These are phyloP conservation scores for Solanum sejunctum DNA, from an alignment of 257 asterid genomes.

Conservation along the genomic window DNA sequence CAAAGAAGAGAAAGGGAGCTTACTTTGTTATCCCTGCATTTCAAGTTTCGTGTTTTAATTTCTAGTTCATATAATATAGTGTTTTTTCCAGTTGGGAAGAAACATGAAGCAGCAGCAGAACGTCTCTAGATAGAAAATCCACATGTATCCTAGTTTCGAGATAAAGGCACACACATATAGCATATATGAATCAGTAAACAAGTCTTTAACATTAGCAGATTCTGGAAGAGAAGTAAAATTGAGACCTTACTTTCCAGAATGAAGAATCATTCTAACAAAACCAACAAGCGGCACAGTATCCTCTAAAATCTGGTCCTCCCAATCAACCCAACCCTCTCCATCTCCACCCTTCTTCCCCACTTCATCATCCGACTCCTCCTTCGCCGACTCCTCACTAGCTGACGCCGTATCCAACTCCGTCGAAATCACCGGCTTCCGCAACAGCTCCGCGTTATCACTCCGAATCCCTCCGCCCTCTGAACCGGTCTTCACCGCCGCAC, in stretches of 20 bases:
- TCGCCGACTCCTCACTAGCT: constrained; percentile 9
- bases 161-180: not conserved
- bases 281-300: constrained; percentile 91
- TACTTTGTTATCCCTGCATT: not conserved
- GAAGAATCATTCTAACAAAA: constrained; percentile 77
- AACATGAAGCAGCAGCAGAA: not conserved
- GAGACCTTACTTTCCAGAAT: constrained; percentile 62
- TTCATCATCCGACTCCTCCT: constrained; percentile 16
- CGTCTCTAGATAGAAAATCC: not conserved
- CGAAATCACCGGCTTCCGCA: constrained; percentile 57
- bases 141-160: not conserved
- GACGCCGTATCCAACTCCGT: constrained; percentile 8
- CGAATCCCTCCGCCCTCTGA: constrained; percentile 24
- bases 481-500: constrained; percentile 28
- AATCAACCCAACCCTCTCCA: constrained; percentile 61
- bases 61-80: not conserved
- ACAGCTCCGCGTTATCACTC: constrained; percentile 32
- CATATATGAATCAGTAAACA: not conserved
- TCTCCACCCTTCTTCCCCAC: constrained; percentile 24
- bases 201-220: not conserved
- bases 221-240: not conserved
- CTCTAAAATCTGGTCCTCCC: constrained; percentile 95
- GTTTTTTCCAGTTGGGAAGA: not conserved
- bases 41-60: not conserved
- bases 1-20: not conserved